phyloP scores from a whole-genome alignment of 345 rosid genomes.

The Sonneratia caseolaris region DNA sequence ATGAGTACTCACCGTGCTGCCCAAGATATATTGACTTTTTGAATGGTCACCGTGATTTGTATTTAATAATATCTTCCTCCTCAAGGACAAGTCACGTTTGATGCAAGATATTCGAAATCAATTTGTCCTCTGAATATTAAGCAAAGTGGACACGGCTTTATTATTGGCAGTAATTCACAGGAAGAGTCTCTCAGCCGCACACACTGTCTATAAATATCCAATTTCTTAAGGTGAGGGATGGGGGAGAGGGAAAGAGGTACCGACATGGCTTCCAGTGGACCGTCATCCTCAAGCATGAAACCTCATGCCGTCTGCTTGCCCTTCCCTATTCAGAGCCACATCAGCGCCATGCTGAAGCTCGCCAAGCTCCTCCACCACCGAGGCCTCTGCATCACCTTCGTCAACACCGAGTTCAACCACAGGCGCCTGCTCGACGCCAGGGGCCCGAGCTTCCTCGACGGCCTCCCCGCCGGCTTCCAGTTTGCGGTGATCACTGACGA shows the following conservation, averaged over 20 bases:
- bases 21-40: too few species aligned
- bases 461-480: constrained; percentile 7
- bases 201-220: background rate
- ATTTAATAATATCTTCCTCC: too few species aligned
- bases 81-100: too few species aligned
- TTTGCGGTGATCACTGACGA: constrained; percentile 17
- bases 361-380: constrained; percentile 19
- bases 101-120: too few species aligned
- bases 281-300: background rate
- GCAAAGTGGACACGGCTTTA: too few species aligned
- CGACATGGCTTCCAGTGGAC: background rate
- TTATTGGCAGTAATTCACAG: too few species aligned
- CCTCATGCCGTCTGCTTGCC: constrained; percentile 14
- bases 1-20: too few species aligned
- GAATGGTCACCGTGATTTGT: too few species aligned
- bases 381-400: constrained; percentile 19
- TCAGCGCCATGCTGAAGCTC: constrained; percentile 13
- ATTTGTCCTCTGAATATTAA: too few species aligned
- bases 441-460: constrained; percentile 7
- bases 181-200: too few species aligned
- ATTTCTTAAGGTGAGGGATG: background rate
- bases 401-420: constrained; percentile 17
- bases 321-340: constrained; percentile 14
- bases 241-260: background rate
- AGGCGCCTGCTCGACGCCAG: constrained; percentile 10